Evolutionary conservation across 176 grass and related monocot species (phyloP).

Genomic region (Bolboschoenus planiculmis): DNA sequence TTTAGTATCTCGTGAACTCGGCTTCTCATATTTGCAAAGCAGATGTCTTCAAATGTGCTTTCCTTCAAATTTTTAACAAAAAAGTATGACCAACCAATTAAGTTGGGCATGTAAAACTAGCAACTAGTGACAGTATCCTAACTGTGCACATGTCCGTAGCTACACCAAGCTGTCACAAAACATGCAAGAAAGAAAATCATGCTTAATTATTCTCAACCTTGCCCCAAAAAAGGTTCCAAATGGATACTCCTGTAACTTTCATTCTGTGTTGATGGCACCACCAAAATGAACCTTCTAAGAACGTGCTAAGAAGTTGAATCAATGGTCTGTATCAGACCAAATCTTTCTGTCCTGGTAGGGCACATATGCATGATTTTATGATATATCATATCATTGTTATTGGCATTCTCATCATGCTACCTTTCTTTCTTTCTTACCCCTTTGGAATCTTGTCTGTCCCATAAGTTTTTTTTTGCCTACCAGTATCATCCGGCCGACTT

Average conservation of each 20-base stretch:
- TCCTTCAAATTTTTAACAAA: neutral
- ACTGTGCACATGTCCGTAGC: neutral
- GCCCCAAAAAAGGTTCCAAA: neutral
- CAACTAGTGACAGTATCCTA: neutral
- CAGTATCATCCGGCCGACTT: neutral
- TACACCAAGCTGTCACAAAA: neutral
- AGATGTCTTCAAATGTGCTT: neutral
- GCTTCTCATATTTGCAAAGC: too few relatives aligned
- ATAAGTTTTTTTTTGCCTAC: neutral
- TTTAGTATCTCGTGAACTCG: too few relatives aligned
- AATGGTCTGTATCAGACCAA: conserved; percentile 17
- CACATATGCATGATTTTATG: neutral
- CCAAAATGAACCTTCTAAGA: conserved; percentile 8
- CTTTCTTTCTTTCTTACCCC: conserved; percentile 2
- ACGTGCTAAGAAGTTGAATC: neutral
- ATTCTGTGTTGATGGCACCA: neutral
- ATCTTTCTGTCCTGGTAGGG: conserved; percentile 1
- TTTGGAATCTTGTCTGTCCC: conserved; percentile 5
- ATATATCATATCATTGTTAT: conserved; percentile 11
- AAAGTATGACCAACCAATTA: neutral
- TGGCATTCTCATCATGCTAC: neutral
- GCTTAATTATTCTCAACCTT: neutral
- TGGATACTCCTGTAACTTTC: neutral
- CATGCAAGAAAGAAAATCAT: neutral
- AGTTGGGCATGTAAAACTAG: neutral